Base-by-base conservation (phyloP, 2,329 filamentous ascomycete species). In the Neofusicoccum sp. region DNA sequence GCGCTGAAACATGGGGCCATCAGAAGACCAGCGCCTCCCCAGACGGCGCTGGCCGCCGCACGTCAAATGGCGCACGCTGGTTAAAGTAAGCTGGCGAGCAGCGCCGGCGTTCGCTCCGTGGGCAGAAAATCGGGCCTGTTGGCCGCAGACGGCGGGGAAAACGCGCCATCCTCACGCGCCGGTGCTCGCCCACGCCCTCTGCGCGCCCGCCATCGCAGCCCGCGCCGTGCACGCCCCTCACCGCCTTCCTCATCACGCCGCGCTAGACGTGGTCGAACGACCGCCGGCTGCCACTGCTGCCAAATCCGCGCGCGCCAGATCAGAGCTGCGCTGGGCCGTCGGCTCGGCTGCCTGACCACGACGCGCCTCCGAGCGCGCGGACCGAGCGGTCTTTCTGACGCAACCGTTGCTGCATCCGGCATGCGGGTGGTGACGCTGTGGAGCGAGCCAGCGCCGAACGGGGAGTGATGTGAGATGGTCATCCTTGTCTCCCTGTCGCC, bases 41-140 rank as follows among this genome's bases (percentile, higher is more conserved):
- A 56, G 37, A 14, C 12, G 22, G 9, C 52, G 39, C 39, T 44
- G 52, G 37, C n/a, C 22, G 52, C 47, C 47, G 47, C 29, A 31
- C 52, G 33, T 43, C 37, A 56, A 58, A 45, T 58, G 54, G 54
- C 54, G 54, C 54, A 58, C 41, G n/a, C 22, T 22, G 22, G 22
- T 2, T 22, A 22, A 22, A 22, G 22, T 22, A 22, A 22, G 22
- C 22, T 22, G 22, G 22, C 48, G 29, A 3, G 22, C 49, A 31
- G 50, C 50, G 34, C 11, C 54, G 54, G 54, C 41, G 4, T 58
- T 45, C 43, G 54, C 41, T 45, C 54, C 54, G 52, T 52, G 50
- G 50, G 52, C 22, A 56, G 36, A 56, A 56, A 56, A 56, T 34
- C 54, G 54, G 54, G 54, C 54, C 54, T 22, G 22, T 58, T 56